Evolutionary conservation across 2,329 filamentous ascomycete genomes (phyloP).

Genomic region (Hypoxylon sp.): DNA sequence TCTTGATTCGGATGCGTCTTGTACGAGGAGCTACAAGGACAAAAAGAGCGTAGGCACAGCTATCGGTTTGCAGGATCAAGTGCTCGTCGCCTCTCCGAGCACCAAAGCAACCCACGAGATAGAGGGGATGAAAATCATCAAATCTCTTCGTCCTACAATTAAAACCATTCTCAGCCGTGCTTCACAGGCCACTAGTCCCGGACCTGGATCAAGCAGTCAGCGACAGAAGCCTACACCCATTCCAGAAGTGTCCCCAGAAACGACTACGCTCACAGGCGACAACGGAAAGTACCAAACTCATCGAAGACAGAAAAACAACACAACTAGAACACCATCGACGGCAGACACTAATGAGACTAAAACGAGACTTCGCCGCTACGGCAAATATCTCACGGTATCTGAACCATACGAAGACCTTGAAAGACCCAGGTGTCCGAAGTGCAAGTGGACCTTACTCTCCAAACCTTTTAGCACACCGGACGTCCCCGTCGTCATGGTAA

Average conservation of each 20-base stretch:
- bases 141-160: neutral
- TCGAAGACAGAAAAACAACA: neutral
- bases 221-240: neutral
- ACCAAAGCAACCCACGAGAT: neutral
- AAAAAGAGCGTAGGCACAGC: neutral
- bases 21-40: neutral
- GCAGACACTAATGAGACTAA: too few relatives aligned
- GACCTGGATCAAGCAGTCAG: neutral
- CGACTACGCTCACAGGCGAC: neutral
- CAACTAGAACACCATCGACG: neutral
- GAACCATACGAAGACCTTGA: neutral
- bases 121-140: neutral
- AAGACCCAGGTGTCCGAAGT: conserved; percentile 10
- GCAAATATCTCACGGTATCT: conserved; percentile 4
- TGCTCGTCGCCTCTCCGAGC: neutral
- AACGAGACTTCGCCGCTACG: neutral
- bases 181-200: too few relatives aligned
- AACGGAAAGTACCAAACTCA: neutral
- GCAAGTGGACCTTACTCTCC: conserved; percentile 32
- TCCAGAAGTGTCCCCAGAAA: neutral
- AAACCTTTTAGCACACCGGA: conserved; percentile 11
- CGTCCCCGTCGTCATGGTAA: conserved; percentile 35
- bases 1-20: neutral
- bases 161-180: neutral
- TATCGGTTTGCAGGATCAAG: neutral